A percentile compares a stretch with the other conserved stretches of the same genome.
Evolutionary conservation across 1,284 basidiomycete species (phyloP).

Genomic region (Sporisorium scitamineum): DNA sequence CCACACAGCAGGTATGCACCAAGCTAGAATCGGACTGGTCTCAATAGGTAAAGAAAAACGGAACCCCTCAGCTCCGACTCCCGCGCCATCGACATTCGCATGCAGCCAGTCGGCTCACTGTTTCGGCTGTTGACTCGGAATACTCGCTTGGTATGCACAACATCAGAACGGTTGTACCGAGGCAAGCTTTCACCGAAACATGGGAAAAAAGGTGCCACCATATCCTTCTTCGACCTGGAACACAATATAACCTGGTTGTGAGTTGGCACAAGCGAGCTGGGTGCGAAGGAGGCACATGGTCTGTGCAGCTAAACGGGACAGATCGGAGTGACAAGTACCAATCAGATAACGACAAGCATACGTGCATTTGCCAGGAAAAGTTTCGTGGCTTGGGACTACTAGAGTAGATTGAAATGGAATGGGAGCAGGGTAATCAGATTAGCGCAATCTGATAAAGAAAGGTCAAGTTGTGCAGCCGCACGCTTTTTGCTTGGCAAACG

Average conservation of each 20-base stretch:
- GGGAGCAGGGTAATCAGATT: constrained; percentile 5
- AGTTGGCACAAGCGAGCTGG: too few species aligned
- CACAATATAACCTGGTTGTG: too few species aligned
- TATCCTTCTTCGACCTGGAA: too few species aligned
- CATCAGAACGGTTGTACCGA: background rate
- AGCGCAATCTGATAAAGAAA: constrained; percentile 8
- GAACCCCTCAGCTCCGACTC: too few species aligned
- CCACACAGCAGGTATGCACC: too few species aligned
- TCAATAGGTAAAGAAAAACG: too few species aligned
- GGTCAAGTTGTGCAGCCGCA: background rate
- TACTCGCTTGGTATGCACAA: background rate
- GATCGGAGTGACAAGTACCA: background rate
- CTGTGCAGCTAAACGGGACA: too few species aligned
- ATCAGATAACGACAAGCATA: background rate
- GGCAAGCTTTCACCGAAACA: too few species aligned
- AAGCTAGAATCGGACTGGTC: too few species aligned
- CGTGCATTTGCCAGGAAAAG: background rate
- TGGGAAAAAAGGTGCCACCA: background rate
- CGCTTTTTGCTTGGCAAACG: constrained; percentile 5
- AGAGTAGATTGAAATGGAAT: background rate
- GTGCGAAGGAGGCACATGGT: too few species aligned
- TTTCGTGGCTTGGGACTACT: background rate
- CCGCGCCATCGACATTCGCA: background rate
- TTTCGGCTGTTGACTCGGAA: background rate
- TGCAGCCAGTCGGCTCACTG: background rate